Evolutionary conservation across 345 rosid species (phyloP).

Genomic region (Dipteronia dyeriana): DNA sequence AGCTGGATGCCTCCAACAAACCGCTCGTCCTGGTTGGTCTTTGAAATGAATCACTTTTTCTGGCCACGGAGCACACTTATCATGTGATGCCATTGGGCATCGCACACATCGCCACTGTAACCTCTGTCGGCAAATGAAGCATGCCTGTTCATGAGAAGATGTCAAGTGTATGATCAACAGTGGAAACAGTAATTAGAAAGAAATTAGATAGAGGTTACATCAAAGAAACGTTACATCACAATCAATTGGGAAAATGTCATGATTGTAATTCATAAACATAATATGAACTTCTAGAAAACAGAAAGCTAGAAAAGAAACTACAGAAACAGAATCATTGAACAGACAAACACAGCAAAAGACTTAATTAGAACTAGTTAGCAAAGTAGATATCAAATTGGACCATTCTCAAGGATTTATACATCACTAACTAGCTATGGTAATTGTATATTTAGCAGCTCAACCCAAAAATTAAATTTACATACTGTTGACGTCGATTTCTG

Average conservation of each 20-base stretch:
- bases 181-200: background rate
- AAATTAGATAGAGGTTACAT: background rate
- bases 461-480: background rate
- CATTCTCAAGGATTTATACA: background rate
- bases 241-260: background rate
- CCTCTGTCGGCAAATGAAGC: slow-evolving; percentile 74
- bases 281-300: slow-evolving; percentile 2
- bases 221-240: background rate
- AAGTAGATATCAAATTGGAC: background rate
- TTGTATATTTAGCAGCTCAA: background rate
- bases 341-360: background rate
- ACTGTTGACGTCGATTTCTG: too few relatives aligned
- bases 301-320: background rate
- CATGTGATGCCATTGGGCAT: slow-evolving; percentile 73
- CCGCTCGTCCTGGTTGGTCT: slow-evolving; percentile 58
- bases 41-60: slow-evolving; percentile 55
- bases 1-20: slow-evolving; percentile 94
- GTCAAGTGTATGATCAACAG: slow-evolving; percentile 11
- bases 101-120: slow-evolving; percentile 67
- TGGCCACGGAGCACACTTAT: slow-evolving; percentile 83
- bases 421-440: background rate
- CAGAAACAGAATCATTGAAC: background rate
- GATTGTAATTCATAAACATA: background rate
- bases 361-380: background rate
- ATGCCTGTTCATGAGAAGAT: slow-evolving; percentile 48